Base-by-base conservation (phyloP, 805 yeast species). In the Wickerhamomyces bisporus region DNA sequence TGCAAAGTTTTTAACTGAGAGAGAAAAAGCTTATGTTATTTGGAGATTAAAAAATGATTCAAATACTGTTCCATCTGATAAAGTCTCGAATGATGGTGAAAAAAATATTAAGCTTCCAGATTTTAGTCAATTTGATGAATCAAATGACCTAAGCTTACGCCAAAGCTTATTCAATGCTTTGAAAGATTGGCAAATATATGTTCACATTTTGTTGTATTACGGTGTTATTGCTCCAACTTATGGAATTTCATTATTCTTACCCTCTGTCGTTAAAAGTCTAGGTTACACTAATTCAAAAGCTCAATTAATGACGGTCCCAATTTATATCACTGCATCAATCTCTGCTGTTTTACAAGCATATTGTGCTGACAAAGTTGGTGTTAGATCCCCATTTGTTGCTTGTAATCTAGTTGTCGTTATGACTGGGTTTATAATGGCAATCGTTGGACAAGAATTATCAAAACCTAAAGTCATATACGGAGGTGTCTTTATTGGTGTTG, bases 251-350 rank as follows among this genome's bases (percentile, higher is more conserved):
- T 52, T 64, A 29, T 66, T 69, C 36, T 47, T 68, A 23, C 74
- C 74, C 14, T 58, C 71, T n/a, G 69, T 70, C 39, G 57, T 70
- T 40, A 58, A 53, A 26, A 43, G 38, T 2, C 48, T 70, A 35
- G 74, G 74, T 2, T 68, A 65, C 47, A 47, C 66, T 17, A 51
- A 62, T 6, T 53, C 66, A 6, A 50, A 45, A 19, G 65, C 73
- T 0, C 73, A 70, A 49, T 53, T 66, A 19, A 49, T 70, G 66
- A 60, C 71, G 2, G 64, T 67, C 19, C 73, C 73, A 2, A 55
- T 66, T 3, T 68, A 68, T 44, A 47, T 61, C 15, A 57, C 56
- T 14, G 66, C 66, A 3, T 58, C 64, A 2, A 41, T 55, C 8
- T 43, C 46, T 21, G 49, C 63, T 6, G 45, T 62, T 8, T 29